These are phyloP conservation scores for Tetrapyrgos nigripes DNA, from an alignment of 1,284 basidiomycete genomes.

Conservation along the genomic window DNA sequence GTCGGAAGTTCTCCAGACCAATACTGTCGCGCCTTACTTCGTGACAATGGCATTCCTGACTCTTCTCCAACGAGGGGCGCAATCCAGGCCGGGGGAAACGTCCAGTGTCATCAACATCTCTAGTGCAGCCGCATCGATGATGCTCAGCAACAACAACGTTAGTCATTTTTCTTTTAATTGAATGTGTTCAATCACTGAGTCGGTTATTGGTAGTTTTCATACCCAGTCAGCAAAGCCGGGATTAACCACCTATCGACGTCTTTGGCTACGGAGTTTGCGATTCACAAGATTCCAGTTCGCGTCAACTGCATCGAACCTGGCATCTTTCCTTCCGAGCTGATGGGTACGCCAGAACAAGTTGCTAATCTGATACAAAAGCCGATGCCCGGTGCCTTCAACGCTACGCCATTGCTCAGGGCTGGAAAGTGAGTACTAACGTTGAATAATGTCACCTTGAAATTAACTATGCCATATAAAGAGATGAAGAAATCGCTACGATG, in stretches of 20 bases:
- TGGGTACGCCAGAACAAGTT: conserved; percentile 36
- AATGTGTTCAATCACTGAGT: background rate
- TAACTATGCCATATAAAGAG: conserved; percentile 20
- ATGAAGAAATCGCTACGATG: conserved; percentile 32
- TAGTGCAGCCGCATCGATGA: conserved; percentile 32
- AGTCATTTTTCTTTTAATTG: background rate
- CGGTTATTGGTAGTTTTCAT: conserved; percentile 30
- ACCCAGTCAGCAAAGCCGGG: conserved; percentile 41
- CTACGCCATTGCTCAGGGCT: conserved; percentile 24
- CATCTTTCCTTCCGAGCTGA: conserved; percentile 35
- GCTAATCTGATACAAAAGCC: conserved; percentile 12
- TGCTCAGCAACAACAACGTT: background rate
- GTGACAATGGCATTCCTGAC: conserved; percentile 38
- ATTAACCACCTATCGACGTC: conserved; percentile 36
- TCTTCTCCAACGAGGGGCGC: conserved; percentile 33
- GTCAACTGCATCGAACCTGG: conserved; percentile 40
- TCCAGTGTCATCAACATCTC: conserved; percentile 41
- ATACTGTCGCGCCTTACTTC: conserved; percentile 37
- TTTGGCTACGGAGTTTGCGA: conserved; percentile 37
- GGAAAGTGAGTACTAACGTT: conserved; percentile 18
- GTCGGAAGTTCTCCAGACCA: conserved; percentile 27
- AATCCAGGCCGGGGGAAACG: conserved; percentile 23
- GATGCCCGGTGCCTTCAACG: conserved; percentile 20
- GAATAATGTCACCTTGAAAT: background rate
- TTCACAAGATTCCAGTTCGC: conserved; percentile 34